phyloP scores from a whole-genome alignment of 2,329 filamentous ascomycete genomes.

The Trichoderma sp. region DNA sequence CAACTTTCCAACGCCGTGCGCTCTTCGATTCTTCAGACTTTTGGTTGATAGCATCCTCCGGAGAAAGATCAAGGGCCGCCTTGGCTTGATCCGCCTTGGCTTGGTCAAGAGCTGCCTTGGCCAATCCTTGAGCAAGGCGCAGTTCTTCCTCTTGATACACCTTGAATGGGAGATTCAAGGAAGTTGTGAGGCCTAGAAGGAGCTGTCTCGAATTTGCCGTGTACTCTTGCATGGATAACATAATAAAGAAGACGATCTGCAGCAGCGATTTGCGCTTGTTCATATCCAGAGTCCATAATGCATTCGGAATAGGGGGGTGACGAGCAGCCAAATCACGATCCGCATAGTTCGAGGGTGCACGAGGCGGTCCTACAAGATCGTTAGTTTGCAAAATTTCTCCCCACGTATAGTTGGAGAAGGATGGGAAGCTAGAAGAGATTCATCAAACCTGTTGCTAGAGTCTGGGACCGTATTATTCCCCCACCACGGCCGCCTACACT shows the following conservation, averaged over 20 bases:
- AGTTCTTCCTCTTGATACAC: conserved; percentile 69
- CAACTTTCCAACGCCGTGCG: conserved; percentile 71
- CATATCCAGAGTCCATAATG: conserved; percentile 57
- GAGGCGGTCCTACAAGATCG: conserved; percentile 36
- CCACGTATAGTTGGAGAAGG: not conserved
- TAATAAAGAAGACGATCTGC: conserved; percentile 67
- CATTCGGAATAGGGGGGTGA: conserved; percentile 60
- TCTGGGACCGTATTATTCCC: conserved; percentile 32
- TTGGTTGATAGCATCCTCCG: conserved; percentile 32
- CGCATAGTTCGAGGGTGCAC: conserved; percentile 41
- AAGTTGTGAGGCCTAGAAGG: conserved; percentile 67
- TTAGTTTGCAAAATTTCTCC: not conserved
- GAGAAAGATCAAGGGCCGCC: conserved; percentile 56
- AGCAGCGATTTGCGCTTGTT: conserved; percentile 66
- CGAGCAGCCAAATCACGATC: conserved; percentile 49
- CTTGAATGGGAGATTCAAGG: conserved; percentile 64
- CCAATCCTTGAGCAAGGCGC: conserved; percentile 70
- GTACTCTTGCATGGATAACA: conserved; percentile 77
- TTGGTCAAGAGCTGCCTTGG: conserved; percentile 64
- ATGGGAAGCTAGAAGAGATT: not conserved
- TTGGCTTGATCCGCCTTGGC: conserved; percentile 59
- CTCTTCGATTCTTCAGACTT: conserved; percentile 60
- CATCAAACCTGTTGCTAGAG: conserved; percentile 38
- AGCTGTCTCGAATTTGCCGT: conserved; percentile 70
- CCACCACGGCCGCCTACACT: conserved; percentile 31